Percentiles rank a stretch among this genome's conserved stretches.
These are phyloP conservation scores for Penicillium nordicum DNA, from an alignment of 2,329 filamentous ascomycete species.

Conservation along the genomic window DNA sequence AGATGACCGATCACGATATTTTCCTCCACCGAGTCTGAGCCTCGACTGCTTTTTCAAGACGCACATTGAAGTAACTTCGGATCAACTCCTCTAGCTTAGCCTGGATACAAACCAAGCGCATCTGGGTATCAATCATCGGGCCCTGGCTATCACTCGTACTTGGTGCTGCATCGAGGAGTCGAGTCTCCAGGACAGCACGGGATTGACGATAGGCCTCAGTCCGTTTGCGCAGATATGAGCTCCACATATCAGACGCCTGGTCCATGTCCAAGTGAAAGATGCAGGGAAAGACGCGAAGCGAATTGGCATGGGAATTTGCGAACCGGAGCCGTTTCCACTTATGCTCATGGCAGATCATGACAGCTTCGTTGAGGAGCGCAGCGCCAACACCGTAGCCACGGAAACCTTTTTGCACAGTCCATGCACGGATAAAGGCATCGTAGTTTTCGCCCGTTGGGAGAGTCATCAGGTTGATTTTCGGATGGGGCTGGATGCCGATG, in stretches of 20 bases:
- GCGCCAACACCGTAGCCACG: slow-evolving; percentile 68
- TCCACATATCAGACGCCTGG: not conserved
- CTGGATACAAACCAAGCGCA: not conserved
- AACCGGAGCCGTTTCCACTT: slow-evolving; percentile 69
- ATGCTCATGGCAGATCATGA: slow-evolving; percentile 63
- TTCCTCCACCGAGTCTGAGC: not conserved
- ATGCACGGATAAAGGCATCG: slow-evolving; percentile 63
- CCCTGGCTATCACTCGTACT: not conserved
- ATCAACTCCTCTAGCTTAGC: not conserved
- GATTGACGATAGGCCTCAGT: not conserved
- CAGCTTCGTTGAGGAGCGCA: slow-evolving; percentile 69
- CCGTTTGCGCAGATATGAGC: not conserved
- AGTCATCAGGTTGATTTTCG: not conserved
- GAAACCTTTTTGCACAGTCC: slow-evolving; percentile 71
- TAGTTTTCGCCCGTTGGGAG: slow-evolving; percentile 17
- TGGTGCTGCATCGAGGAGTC: not conserved
- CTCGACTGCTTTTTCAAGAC: not conserved
- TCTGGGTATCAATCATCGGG: not conserved
- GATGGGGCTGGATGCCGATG: slow-evolving; percentile 3
- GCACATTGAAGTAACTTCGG: not conserved
- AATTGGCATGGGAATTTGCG: slow-evolving; percentile 74
- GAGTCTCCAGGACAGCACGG: not conserved
- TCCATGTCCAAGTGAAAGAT: not conserved
- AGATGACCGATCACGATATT: not conserved
- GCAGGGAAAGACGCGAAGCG: slow-evolving; percentile 58